A percentile compares a stretch with the other conserved stretches of the same genome.
phyloP scores from a whole-genome alignment of 371 early-diverging fungal genomes.

The Mortierella sp. region DNA sequence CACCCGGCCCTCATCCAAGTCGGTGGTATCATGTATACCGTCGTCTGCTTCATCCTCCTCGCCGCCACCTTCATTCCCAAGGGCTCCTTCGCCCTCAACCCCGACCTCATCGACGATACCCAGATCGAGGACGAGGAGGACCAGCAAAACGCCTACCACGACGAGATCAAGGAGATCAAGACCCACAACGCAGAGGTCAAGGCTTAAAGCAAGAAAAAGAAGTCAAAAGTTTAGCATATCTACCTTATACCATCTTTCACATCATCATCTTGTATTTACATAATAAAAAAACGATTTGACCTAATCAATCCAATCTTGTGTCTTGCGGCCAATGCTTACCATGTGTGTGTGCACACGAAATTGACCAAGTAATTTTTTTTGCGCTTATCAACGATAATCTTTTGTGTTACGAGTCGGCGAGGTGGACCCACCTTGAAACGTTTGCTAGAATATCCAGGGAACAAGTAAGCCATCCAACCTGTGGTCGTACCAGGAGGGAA shows the following conservation, averaged over 20 bases:
- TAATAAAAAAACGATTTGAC: too few species aligned
- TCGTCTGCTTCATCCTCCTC: conserved; percentile 56
- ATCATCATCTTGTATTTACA: background rate
- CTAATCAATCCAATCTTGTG: too few species aligned
- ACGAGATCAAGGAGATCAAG: conserved; percentile 30
- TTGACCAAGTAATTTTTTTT: too few species aligned
- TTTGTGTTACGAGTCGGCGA: too few species aligned
- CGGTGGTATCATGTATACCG: conserved; percentile 59
- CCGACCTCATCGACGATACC: conserved; percentile 47
- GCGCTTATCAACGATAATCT: too few species aligned
- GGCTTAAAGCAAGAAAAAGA: too few species aligned
- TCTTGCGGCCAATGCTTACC: too few species aligned
- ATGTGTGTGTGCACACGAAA: too few species aligned
- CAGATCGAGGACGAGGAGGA: conserved; percentile 36
- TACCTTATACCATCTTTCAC: background rate
- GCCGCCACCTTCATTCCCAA: conserved; percentile 62
- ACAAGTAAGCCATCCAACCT: too few species aligned
- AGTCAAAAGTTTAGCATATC: background rate
- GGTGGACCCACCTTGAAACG: background rate
- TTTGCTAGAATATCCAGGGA: background rate
- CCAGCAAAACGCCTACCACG: conserved; percentile 4
- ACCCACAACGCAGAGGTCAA: conserved; percentile 13
- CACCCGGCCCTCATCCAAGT: conserved; percentile 49
- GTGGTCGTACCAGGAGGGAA: background rate
- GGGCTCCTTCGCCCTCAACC: conserved; percentile 64